Evolutionary conservation across 495 filamentous ascomycete genomes (phyloP), one percentile per base, ranked within the genome.

Genomic region (Neurospora sp.): DNA sequence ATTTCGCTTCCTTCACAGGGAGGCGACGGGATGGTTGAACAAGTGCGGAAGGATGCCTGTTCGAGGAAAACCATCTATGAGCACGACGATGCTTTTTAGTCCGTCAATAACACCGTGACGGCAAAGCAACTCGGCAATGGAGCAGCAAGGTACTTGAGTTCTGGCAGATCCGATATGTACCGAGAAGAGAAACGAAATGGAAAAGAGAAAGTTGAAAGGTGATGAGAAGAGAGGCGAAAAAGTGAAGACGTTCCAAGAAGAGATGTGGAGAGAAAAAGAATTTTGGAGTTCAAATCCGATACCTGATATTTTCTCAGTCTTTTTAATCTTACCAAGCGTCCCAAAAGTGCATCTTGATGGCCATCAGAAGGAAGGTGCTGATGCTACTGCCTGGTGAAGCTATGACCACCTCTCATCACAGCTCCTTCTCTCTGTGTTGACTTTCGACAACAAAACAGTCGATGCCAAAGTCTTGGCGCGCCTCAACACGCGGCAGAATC

Each of bases 401-500:
- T 75, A 37, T 75, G 74, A 69, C 73, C 59, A 48, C 16, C 37
- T 41, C 59, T 66, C 42, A 23, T 38, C 31, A 62, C 23, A 41
- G 23, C 35, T n/a, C 40, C 39, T 48, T 44, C 46, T 20, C 27
- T 72, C 40, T 27, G 27, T 35, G 39, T 39, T 20, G 41, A 42
- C 23, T 38, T 38, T 66, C 27, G n/a, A 66, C 44, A 48, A 48
- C 27, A 66, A 62, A 35, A 62, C 23, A 35, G 27, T 31, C 54
- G 23, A 62, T 62, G 23, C 27, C 7, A 62, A 62, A 8, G 54
- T 62, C 54, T 62, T 35, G 54, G 54, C 54, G 54, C 54, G 54
- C 23, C 27, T 35, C 27, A 66, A 59, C 42, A 69, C 27, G 39
- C 70, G 78, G 79, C 79, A 81, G 77, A 81, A 79, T 39, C 20